Evolutionary conservation across 768 basidiomycete genomes (phyloP).

Genomic region (Tylopilus sp.): DNA sequence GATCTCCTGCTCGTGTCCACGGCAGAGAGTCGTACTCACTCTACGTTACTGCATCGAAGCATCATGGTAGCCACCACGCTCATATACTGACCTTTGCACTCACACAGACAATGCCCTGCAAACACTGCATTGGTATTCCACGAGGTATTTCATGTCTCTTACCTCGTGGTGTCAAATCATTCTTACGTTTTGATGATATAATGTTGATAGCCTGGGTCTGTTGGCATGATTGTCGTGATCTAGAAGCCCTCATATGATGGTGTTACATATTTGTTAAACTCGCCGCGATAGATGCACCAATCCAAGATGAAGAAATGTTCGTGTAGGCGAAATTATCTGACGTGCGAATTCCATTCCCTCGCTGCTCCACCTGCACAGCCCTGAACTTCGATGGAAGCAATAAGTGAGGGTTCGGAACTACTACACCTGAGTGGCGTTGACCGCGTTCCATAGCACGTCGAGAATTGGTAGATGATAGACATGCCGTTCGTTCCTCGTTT

Average conservation of each 20-base stretch:
- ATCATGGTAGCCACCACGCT: slow-evolving; percentile 8
- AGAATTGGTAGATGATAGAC: slow-evolving; percentile 4
- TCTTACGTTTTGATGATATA: slow-evolving; percentile 8
- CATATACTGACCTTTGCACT: not conserved
- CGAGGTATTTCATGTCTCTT: not conserved
- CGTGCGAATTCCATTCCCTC: slow-evolving; percentile 12
- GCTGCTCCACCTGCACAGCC: slow-evolving; percentile 19
- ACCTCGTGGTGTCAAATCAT: not conserved
- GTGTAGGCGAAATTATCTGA: not conserved
- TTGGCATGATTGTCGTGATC: not conserved
- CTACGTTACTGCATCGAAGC: slow-evolving; percentile 1
- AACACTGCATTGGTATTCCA: not conserved
- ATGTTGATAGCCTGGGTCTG: not conserved
- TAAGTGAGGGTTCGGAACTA: not conserved
- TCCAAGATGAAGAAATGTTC: not conserved
- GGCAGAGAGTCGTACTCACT: not conserved
- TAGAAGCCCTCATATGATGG: not conserved
- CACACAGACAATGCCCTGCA: slow-evolving; percentile 1
- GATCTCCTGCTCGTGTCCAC: not conserved
- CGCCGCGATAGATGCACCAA: not conserved
- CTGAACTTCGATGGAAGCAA: not conserved
- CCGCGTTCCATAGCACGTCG: not conserved
- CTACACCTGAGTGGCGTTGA: not conserved
- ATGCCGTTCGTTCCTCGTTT: not conserved
- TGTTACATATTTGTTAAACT: slow-evolving; percentile 2